phyloP scores from a whole-genome alignment of 805 yeast genomes.

The Monosporozyma solicola region DNA sequence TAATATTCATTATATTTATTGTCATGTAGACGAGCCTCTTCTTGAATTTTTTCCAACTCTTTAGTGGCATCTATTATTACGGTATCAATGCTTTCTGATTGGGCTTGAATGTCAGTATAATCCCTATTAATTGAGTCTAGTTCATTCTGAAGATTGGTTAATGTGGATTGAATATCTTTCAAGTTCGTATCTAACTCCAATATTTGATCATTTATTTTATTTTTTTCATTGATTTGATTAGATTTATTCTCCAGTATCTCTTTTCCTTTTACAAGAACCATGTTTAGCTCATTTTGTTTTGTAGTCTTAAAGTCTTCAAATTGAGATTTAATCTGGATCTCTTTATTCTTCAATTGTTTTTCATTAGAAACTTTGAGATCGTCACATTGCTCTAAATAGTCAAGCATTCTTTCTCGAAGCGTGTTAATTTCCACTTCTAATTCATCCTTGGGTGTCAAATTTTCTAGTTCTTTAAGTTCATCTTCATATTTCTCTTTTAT shows the following conservation, averaged over 20 bases:
- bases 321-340: constrained; percentile 7
- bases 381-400: constrained; percentile 10
- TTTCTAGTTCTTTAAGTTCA: constrained; percentile 17
- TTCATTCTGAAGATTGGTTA: background rate
- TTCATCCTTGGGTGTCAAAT: constrained; percentile 18
- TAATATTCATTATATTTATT: constrained; percentile 4
- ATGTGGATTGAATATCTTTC: background rate
- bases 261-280: background rate
- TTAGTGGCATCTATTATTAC: background rate
- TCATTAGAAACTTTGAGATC: constrained; percentile 1
- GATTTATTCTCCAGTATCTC: background rate
- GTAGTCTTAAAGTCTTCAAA: constrained; percentile 1
- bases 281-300: background rate
- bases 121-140: background rate
- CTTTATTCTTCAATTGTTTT: background rate
- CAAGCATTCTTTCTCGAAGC: constrained; percentile 8
- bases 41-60: background rate
- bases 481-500: constrained; percentile 9
- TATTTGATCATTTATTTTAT: background rate
- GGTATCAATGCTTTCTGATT: background rate
- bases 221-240: background rate
- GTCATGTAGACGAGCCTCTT: background rate
- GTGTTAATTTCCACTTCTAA: constrained; percentile 11
- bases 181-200: constrained; percentile 2
- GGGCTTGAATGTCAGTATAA: background rate